These are phyloP conservation scores for Podila clonocystis DNA, from an alignment of 192 early-diverging fungal species.

Conservation along the genomic window DNA sequence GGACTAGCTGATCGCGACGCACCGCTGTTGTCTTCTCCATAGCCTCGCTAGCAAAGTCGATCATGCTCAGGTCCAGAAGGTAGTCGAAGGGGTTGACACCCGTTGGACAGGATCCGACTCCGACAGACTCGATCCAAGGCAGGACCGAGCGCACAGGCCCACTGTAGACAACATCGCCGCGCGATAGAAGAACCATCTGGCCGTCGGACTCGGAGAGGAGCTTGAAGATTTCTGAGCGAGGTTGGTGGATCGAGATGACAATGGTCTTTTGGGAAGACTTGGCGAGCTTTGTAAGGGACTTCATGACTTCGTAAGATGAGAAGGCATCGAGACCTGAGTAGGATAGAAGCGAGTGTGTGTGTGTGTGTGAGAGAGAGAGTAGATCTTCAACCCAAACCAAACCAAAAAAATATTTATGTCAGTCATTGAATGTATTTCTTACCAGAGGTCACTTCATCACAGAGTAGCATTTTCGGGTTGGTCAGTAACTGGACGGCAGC, in stretches of 20 bases:
- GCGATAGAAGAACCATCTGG: slow-evolving; percentile 43
- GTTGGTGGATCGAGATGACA: slow-evolving; percentile 93
- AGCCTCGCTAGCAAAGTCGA: slow-evolving; percentile 45
- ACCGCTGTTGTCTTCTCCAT: slow-evolving; percentile 43
- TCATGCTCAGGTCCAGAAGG: slow-evolving; percentile 43
- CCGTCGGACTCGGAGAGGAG: slow-evolving; percentile 63
- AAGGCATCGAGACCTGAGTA: slow-evolving; percentile 41
- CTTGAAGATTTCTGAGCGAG: slow-evolving; percentile 80
- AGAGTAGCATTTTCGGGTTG: slow-evolving; percentile 72
- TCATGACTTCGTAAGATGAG: slow-evolving; percentile 51
- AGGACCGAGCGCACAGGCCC: slow-evolving; percentile 42
- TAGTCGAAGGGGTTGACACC: slow-evolving; percentile 49
- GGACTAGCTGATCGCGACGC: slow-evolving; percentile 30
- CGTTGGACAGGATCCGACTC: slow-evolving; percentile 31
- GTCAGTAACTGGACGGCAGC: slow-evolving; percentile 79
- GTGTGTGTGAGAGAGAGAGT: no score
- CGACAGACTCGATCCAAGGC: slow-evolving; percentile 35
- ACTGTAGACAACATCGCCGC: slow-evolving; percentile 47
- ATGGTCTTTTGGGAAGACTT: slow-evolving; percentile 64
- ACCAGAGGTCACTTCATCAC: slow-evolving; percentile 81
- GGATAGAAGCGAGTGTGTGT: neutral
- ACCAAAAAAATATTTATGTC: no score
- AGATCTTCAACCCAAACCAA: neutral
- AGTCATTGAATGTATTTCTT: slow-evolving; percentile 9
- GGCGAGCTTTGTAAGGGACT: slow-evolving; percentile 43